Evolutionary conservation across 2,329 filamentous ascomycete genomes (phyloP).

Genomic region (Sporothrix dimorphospora): DNA sequence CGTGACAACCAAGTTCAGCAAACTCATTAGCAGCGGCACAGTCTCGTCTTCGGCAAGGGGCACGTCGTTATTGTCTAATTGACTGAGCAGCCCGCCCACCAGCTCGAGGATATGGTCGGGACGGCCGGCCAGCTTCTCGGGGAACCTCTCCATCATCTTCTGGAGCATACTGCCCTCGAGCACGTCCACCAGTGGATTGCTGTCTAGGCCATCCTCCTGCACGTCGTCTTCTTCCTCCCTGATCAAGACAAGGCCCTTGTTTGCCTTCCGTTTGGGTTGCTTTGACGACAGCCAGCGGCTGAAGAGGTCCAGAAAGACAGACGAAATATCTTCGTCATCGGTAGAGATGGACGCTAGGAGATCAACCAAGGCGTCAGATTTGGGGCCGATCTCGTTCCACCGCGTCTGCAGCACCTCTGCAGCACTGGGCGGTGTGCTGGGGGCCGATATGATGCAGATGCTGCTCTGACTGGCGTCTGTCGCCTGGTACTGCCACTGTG

Average conservation of each 20-base stretch:
- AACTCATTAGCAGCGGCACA: constrained; percentile 58
- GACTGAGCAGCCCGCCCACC: constrained; percentile 61
- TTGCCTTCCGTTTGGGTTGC: constrained; percentile 35
- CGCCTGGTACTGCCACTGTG: constrained; percentile 57
- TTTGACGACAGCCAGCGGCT: constrained; percentile 56
- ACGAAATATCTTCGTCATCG: constrained; percentile 59
- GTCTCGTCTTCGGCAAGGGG: constrained; percentile 49
- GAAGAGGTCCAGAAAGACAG: constrained; percentile 63
- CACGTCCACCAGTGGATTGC: constrained; percentile 53
- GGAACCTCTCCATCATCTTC: constrained; percentile 64
- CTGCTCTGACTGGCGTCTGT: constrained; percentile 48
- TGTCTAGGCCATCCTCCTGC: constrained; percentile 28
- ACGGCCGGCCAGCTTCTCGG: constrained; percentile 65
- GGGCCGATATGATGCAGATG: constrained; percentile 54
- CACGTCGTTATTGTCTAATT: constrained; percentile 46
- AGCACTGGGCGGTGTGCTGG: constrained; percentile 28
- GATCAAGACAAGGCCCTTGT: constrained; percentile 34
- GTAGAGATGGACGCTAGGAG: constrained; percentile 55
- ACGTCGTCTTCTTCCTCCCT: constrained; percentile 35
- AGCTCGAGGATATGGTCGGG: constrained; percentile 68
- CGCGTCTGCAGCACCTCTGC: constrained; percentile 38
- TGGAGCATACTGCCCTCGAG: constrained; percentile 66
- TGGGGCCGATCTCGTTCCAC: constrained; percentile 49
- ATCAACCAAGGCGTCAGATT: constrained; percentile 52
- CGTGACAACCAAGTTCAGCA: constrained; percentile 64